Conservation (phyloP, 1,139 yeast species). For the Protomyces arabidopsidicola region DNA sequence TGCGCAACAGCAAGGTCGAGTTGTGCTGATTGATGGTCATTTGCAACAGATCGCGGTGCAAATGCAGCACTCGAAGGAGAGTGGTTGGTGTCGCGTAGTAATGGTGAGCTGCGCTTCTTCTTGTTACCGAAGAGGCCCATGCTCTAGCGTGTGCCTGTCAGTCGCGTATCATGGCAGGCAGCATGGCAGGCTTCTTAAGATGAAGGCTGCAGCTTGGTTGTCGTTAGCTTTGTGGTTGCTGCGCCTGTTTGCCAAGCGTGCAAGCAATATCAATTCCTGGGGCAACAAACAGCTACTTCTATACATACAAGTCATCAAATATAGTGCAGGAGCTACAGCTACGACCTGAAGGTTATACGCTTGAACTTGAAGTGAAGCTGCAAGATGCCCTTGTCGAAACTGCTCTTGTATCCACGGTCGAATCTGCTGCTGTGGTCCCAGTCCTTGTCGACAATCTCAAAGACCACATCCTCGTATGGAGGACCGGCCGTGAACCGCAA, state of each 20-base stretch:
- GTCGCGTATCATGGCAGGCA: too few species aligned
- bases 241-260: neutral
- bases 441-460: conserved; percentile 40
- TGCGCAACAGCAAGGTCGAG: conserved; percentile 12
- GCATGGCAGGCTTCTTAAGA: too few species aligned
- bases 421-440: conserved; percentile 41
- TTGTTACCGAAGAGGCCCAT: neutral
- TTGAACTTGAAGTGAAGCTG: conserved; percentile 42
- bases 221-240: neutral
- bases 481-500: conserved; percentile 40
- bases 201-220: too few species aligned
- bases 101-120: neutral
- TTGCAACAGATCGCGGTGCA: neutral
- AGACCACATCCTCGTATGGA: conserved; percentile 41
- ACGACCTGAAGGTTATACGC: conserved; percentile 34
- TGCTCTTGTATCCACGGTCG: conserved; percentile 38
- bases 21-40: neutral
- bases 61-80: neutral
- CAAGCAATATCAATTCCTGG: neutral
- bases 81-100: too few species aligned
- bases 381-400: conserved; percentile 39
- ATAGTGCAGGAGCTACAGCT: neutral
- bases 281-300: neutral
- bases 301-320: neutral
- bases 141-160: neutral